These are phyloP conservation scores for Thalassiosira ordinaria DNA, from an alignment of 352 stramenopile genomes.

Conservation along the genomic window DNA sequence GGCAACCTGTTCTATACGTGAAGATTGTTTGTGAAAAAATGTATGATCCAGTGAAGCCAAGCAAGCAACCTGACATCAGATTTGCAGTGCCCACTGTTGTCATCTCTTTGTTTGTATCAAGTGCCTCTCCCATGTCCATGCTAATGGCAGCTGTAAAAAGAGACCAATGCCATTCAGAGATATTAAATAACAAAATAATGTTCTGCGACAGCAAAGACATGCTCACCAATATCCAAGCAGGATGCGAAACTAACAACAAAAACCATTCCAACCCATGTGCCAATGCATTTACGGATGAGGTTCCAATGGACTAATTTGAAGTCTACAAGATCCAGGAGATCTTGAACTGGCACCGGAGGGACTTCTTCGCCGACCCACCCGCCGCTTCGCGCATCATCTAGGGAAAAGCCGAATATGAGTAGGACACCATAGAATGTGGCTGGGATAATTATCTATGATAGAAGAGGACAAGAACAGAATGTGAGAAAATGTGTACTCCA, in stretches of 20 bases:
- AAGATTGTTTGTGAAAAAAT: constrained; percentile 95
- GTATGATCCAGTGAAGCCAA: constrained; percentile 89
- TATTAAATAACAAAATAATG: no score
- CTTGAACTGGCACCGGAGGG: constrained; percentile 41
- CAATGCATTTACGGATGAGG: constrained; percentile 86
- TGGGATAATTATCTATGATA: constrained; percentile 89
- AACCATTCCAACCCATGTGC: constrained; percentile 90
- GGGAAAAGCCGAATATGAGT: constrained; percentile 66
- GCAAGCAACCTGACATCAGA: constrained; percentile 87
- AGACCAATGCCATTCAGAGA: constrained; percentile 66
- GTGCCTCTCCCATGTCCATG: constrained; percentile 90
- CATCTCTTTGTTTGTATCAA: constrained; percentile 92
- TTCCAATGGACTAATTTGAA: constrained; percentile 90
- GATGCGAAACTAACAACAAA: constrained; percentile 91
- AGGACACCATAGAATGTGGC: constrained; percentile 89
- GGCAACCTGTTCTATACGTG: constrained; percentile 90
- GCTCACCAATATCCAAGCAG: constrained; percentile 91
- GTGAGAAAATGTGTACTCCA: no score
- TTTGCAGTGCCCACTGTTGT: constrained; percentile 90
- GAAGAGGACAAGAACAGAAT: no score
- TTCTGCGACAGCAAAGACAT: no score
- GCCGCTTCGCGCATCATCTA: constrained; percentile 87
- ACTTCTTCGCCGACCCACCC: constrained; percentile 87
- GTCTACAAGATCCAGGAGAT: constrained; percentile 88
- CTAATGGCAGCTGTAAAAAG: constrained; percentile 88